These are phyloP conservation scores for Thalassiosira mediterranea DNA, from an alignment of 352 stramenopile genomes.

Conservation along the genomic window DNA sequence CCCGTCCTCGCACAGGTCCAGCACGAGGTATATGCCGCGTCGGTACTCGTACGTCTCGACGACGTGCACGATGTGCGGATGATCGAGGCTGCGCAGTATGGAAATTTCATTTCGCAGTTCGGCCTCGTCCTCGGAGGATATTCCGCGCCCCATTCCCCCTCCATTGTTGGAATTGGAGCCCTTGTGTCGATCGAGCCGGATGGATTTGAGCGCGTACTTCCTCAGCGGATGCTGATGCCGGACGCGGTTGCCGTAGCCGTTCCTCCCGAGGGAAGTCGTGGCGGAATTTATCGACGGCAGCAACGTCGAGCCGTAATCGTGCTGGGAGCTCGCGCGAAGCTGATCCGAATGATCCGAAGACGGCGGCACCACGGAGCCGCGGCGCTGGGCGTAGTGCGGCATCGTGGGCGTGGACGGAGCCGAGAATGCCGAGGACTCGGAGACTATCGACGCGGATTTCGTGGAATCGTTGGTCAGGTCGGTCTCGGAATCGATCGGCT, in stretches of 20 bases:
- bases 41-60: conserved; percentile 45
- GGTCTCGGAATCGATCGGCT: background rate
- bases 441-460: background rate
- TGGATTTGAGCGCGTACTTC: conserved; percentile 73
- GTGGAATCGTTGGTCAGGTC: background rate
- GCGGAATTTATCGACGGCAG: no score
- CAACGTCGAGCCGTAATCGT: no score
- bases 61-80: conserved; percentile 33
- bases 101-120: conserved; percentile 40
- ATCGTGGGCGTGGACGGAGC: conserved; percentile 3
- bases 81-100: conserved; percentile 29
- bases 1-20: conserved; percentile 80
- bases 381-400: background rate
- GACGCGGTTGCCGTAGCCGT: background rate
- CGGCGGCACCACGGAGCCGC: background rate
- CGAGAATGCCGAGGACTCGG: conserved; percentile 24
- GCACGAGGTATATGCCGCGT: conserved; percentile 36
- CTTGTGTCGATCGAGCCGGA: conserved; percentile 52
- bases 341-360: background rate
- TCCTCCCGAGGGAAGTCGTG: background rate
- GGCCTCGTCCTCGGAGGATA: conserved; percentile 22
- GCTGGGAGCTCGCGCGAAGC: conserved; percentile 9
- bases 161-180: conserved; percentile 12
- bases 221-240: conserved; percentile 12
- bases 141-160: background rate